A percentile compares a stretch with the other conserved stretches of the same genome.
Evolutionary conservation across 2,329 filamentous ascomycete genomes (phyloP).

Genomic region (Lizonia empirigonia): DNA sequence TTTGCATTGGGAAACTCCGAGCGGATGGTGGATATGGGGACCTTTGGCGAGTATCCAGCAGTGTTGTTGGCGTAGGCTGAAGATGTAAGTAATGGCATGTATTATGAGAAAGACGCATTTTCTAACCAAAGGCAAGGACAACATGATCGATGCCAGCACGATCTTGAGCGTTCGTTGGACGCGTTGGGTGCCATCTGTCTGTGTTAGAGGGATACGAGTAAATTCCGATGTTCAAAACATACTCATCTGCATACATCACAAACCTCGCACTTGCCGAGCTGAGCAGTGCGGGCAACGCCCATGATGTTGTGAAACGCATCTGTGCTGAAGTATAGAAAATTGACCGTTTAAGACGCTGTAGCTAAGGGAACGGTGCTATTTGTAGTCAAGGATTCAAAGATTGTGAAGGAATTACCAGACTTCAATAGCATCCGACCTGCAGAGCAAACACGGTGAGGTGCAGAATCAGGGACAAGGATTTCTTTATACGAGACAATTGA

Average conservation of each 20-base stretch:
- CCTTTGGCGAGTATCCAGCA: conserved; percentile 59
- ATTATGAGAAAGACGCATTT: background rate
- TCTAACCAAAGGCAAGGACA: conserved; percentile 41
- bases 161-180: conserved; percentile 32
- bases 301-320: conserved; percentile 29
- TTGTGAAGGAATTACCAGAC: background rate
- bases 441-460: conserved; percentile 16
- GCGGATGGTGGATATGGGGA: conserved; percentile 58
- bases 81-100: background rate
- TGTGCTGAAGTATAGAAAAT: conserved; percentile 8
- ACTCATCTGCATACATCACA: conserved; percentile 44
- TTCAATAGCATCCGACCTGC: conserved; percentile 13
- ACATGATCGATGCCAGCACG: conserved; percentile 46
- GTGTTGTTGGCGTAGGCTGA: conserved; percentile 48
- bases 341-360: background rate
- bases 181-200: conserved; percentile 42
- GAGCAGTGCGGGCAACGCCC: conserved; percentile 20
- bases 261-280: conserved; percentile 32
- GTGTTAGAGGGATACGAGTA: background rate
- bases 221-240: conserved; percentile 12
- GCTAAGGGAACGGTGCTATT: background rate
- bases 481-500: conserved; percentile 12
- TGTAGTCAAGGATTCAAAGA: conserved; percentile 1
- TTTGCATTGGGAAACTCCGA: conserved; percentile 63
- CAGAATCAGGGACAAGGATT: conserved; percentile 5